These are phyloP conservation scores for Coprinellus micaceus DNA, from an alignment of 768 basidiomycete species.

Conservation along the genomic window DNA sequence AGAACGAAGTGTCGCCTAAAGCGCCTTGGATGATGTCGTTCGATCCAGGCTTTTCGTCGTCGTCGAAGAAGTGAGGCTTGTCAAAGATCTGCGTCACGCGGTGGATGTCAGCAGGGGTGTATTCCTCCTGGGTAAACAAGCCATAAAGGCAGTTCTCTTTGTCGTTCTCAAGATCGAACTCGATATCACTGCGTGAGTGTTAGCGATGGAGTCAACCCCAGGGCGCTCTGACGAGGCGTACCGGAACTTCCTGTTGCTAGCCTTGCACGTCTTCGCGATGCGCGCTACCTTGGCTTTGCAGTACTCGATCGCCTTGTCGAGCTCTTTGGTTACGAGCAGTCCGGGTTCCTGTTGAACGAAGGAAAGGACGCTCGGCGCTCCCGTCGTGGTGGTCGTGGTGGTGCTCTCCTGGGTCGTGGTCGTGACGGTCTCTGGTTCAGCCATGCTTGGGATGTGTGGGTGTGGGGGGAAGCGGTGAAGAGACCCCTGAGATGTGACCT, in stretches of 20 bases:
- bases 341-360: conserved; percentile 37
- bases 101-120: conserved; percentile 27
- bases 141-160: conserved; percentile 39
- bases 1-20: conserved; percentile 56
- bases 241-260: conserved; percentile 49
- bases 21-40: conserved; percentile 50
- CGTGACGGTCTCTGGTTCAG: background rate
- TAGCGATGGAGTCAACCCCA: background rate
- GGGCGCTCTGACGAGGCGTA: conserved; percentile 17
- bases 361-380: conserved; percentile 15
- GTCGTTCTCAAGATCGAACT: conserved; percentile 57
- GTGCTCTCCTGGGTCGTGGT: conserved; percentile 4
- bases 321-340: conserved; percentile 44
- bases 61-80: conserved; percentile 47
- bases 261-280: conserved; percentile 44
- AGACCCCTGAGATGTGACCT: background rate
- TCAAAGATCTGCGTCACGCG: conserved; percentile 50
- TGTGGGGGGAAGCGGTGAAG: background rate
- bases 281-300: conserved; percentile 43
- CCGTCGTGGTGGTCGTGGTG: conserved; percentile 7
- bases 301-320: conserved; percentile 45
- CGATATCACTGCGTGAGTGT: conserved; percentile 40
- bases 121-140: conserved; percentile 17
- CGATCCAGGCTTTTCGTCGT: conserved; percentile 34
- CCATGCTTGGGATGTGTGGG: background rate